These are phyloP conservation scores for Medicago ruthenica DNA, from an alignment of 306 rosid species.

Conservation along the genomic window DNA sequence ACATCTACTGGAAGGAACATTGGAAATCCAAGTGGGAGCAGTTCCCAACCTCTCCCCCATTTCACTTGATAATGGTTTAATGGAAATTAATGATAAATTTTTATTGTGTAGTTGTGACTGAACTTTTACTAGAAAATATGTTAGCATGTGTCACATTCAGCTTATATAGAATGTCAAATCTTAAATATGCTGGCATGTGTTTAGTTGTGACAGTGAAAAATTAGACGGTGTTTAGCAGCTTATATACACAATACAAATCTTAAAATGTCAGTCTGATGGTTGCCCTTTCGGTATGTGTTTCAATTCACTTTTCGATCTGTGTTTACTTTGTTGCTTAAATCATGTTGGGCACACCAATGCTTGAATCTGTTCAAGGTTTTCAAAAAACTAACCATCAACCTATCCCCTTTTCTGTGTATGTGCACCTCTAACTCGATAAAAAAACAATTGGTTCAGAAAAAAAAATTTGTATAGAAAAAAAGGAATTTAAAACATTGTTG, in stretches of 20 bases:
- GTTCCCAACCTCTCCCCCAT: constrained; percentile 19
- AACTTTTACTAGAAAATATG: constrained; percentile 33
- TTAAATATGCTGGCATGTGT: neutral
- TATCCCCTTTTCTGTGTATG: no score
- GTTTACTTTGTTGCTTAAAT: neutral
- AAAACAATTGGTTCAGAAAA: no score
- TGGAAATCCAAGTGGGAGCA: constrained; percentile 22
- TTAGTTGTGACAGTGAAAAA: constrained; percentile 5
- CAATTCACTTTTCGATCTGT: neutral
- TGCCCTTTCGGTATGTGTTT: neutral
- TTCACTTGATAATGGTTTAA: constrained; percentile 34
- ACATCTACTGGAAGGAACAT: constrained; percentile 33
- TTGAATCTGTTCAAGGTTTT: neutral
- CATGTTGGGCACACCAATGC: neutral
- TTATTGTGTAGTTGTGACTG: constrained; percentile 17
- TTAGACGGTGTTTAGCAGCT: constrained; percentile 1
- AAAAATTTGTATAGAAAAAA: no score
- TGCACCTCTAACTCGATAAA: no score
- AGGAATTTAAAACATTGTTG: neutral
- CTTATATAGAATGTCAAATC: constrained; percentile 33
- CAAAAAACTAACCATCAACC: neutral
- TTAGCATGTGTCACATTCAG: neutral
- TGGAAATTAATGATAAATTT: constrained; percentile 6
- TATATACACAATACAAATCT: constrained; percentile 28
- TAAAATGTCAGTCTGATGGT: constrained; percentile 24